phyloP scores from a whole-genome alignment of 169 alveolate species.

The Eimeria necatrix region DNA sequence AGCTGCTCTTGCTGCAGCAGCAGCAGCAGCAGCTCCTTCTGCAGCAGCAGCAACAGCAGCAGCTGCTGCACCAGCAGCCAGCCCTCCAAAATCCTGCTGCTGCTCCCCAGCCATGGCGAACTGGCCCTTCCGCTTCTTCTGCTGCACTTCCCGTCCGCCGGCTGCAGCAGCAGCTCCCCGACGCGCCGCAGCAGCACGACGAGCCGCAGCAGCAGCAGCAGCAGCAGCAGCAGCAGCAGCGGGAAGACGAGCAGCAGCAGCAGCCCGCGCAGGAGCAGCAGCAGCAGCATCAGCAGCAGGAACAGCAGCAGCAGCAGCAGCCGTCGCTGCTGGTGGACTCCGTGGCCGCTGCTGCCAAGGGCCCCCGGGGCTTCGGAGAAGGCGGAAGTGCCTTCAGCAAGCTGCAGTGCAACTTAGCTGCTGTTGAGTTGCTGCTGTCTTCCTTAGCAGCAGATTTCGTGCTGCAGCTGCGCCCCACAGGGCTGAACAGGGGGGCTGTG shows the following conservation, averaged over 20 bases:
- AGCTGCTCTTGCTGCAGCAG: background rate
- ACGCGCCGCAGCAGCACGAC: background rate
- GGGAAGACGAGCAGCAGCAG: background rate
- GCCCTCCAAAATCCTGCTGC: background rate
- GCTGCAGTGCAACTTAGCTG: background rate
- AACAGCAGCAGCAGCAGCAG: background rate
- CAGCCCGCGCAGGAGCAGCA: background rate
- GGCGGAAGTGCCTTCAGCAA: background rate
- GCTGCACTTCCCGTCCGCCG: background rate
- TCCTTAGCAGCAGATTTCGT: background rate
- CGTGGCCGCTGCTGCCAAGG: background rate
- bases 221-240: slow-evolving; percentile 6
- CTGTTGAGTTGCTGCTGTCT: background rate
- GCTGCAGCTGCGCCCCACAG: background rate
- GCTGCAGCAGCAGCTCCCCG: background rate
- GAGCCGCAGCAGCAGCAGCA: slow-evolving; percentile 32
- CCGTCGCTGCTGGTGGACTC: background rate
- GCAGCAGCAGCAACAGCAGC: slow-evolving; percentile 33
- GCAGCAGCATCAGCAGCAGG: slow-evolving; percentile 29
- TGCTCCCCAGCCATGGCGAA: background rate
- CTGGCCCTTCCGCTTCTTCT: background rate
- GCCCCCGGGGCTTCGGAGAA: slow-evolving; percentile 23
- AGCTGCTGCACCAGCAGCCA: slow-evolving; percentile 6
- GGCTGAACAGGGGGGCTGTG: background rate
- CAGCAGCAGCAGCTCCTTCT: background rate